Evolutionary conservation across 2,329 filamentous ascomycete genomes (phyloP), one percentile per base, ranked within the genome.

Genomic region (Esteya vermicola): DNA sequence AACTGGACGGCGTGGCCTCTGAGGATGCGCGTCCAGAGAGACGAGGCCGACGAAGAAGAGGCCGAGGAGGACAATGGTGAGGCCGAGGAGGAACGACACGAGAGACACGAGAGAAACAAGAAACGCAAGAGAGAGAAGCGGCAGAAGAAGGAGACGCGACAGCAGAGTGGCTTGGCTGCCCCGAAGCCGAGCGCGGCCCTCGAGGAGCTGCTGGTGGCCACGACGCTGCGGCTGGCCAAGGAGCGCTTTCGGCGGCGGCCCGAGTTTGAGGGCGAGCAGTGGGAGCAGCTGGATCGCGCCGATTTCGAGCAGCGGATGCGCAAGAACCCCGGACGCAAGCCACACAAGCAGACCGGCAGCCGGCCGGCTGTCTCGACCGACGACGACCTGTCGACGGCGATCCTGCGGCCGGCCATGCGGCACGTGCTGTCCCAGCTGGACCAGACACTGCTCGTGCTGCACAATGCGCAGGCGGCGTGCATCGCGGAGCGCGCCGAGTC

Each of bases 1-100:
- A 47, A 54, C 5, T 95, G 89, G 88, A 84, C 83, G 16, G 82
- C 86, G 1, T 95, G 89, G 89, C 89, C 89, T 5, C 56, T 93
- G 52, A 66, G 67, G 31, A 16, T 41, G 26, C 28, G 25, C 16
- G 26, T 18, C 18, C 33, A 31, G 12, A n/a, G 18, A 26, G 22
- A 33, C 9, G 23, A n/a, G 2, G 13, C 13, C 20, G 16, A 9
- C 18, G 22, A 16, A 8, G 20, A 21, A n/a, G 34, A 28, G 14
- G 60, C 63, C 14, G 62, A 66, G 44, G 54, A n/a, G 14, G 25
- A 23, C 18, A 25, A 20, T 6, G 22, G 9, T 13, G 18, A 26
- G 8, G 31, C 23, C 12, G 7, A 22, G 19, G 25, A 30, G 13
- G 60, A 63, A n/a, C 14, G 62, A 66, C 45, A 54, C 54, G 8